Percentiles rank a stretch among this genome's conserved stretches.
Evolutionary conservation across 495 filamentous ascomycete genomes (phyloP).

Genomic region (Astrocystis sublimbata): DNA sequence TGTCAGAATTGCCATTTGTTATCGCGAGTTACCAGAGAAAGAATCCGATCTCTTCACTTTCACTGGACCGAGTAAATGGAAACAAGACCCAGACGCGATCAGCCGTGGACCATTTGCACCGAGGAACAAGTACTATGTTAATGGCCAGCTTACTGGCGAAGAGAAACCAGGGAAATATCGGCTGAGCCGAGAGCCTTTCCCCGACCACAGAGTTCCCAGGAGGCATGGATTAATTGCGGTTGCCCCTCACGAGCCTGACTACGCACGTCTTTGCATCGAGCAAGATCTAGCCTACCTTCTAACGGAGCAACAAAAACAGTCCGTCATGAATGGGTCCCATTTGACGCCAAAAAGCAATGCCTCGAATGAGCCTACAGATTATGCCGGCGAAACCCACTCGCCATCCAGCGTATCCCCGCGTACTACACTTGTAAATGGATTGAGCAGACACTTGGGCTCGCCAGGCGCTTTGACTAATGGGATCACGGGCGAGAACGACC

Average conservation of each 20-base stretch:
- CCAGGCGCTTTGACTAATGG: slow-evolving; percentile 27
- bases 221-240: slow-evolving; percentile 46
- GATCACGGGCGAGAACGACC: slow-evolving; percentile 14
- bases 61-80: slow-evolving; percentile 50
- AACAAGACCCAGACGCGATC: slow-evolving; percentile 49
- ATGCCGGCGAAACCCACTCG: slow-evolving; percentile 26
- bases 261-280: slow-evolving; percentile 45
- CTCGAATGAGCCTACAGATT: slow-evolving; percentile 32
- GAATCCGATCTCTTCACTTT: slow-evolving; percentile 40
- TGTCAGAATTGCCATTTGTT: slow-evolving; percentile 56
- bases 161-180: slow-evolving; percentile 35
- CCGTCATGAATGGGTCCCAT: slow-evolving; percentile 28
- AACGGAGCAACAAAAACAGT: slow-evolving; percentile 34
- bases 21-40: slow-evolving; percentile 52
- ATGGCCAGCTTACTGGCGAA: slow-evolving; percentile 47
- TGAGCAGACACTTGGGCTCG: slow-evolving; percentile 25
- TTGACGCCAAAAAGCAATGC: slow-evolving; percentile 34
- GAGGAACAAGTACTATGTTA: slow-evolving; percentile 48
- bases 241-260: slow-evolving; percentile 48
- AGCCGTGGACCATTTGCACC: slow-evolving; percentile 44
- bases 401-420: slow-evolving; percentile 24
- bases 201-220: slow-evolving; percentile 46
- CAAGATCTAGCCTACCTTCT: slow-evolving; percentile 46
- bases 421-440: slow-evolving; percentile 27
- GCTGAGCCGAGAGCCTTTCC: slow-evolving; percentile 48